These are phyloP conservation scores for Triticum dicoccoides DNA, from an alignment of 176 grass and related monocot genomes.

Conservation along the genomic window DNA sequence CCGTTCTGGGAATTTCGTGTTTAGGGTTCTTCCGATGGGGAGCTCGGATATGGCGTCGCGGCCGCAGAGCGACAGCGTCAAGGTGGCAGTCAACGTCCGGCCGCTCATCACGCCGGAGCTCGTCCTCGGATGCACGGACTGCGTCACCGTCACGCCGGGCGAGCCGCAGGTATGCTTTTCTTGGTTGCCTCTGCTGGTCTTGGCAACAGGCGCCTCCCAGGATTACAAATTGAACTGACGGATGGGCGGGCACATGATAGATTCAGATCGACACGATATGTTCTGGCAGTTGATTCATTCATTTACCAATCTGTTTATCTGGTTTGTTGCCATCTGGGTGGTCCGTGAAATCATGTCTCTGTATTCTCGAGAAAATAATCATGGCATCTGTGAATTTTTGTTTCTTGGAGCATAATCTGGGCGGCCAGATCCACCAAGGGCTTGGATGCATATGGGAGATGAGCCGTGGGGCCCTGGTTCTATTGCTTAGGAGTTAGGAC, in stretches of 20 bases:
- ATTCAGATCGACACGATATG: not conserved
- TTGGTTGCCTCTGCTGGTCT: not conserved
- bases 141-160: conserved; percentile 65
- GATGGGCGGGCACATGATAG: not conserved
- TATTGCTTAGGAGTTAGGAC: not conserved
- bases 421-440: not conserved
- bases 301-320: not conserved
- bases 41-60: conserved; percentile 32
- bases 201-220: not conserved
- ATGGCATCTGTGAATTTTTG: not conserved
- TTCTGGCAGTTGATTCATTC: not conserved
- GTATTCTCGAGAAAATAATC: not conserved
- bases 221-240: not conserved
- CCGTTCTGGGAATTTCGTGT: not conserved
- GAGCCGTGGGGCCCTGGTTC: not conserved
- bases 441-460: not conserved
- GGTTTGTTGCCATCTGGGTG: not conserved
- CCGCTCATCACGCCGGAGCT: conserved; percentile 92
- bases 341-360: not conserved
- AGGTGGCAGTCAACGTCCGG: conserved; percentile 89
- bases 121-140: conserved; percentile 73
- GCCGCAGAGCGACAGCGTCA: conserved; percentile 68
- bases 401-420: not conserved
- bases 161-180: conserved; percentile 71
- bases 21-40: conserved; percentile 53